Conservation (phyloP, 768 basidiomycete genomes). For the Lentinula aciculospora region DNA sequence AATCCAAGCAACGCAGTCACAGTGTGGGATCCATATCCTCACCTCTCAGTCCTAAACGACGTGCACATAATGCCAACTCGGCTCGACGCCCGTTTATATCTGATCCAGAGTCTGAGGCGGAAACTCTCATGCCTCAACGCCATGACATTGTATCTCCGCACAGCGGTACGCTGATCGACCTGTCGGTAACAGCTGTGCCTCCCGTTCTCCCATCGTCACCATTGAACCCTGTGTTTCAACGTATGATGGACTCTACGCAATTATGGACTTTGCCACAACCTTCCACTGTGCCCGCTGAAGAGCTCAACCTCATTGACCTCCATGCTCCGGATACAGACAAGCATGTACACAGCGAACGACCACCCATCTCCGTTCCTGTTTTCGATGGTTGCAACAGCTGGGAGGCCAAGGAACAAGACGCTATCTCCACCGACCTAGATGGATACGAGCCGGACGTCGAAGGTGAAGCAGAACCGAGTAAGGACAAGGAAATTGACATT, state of each 20-base stretch:
- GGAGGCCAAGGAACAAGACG: not conserved
- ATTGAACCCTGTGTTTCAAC: not conserved
- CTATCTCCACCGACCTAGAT: not conserved
- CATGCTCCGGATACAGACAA: not conserved
- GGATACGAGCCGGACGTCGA: constrained; percentile 1
- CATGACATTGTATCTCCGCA: not conserved
- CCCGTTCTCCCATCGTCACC: not conserved
- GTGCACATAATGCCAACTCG: not conserved
- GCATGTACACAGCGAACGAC: not conserved
- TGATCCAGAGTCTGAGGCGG: not conserved
- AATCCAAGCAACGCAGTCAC: constrained; percentile 4
- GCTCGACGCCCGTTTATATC: not conserved
- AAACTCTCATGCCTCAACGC: not conserved
- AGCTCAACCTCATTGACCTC: constrained; percentile 5
- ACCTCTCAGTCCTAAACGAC: not conserved
- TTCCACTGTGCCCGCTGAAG: not conserved
- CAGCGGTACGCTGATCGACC: not conserved
- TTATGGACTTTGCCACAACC: not conserved
- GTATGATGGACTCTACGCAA: not conserved
- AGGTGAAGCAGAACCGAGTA: not conserved
- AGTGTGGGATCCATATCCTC: constrained; percentile 1
- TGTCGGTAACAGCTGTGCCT: not conserved
- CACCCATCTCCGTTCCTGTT: not conserved
- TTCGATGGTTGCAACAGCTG: not conserved
- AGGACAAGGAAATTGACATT: constrained; percentile 2